Percentiles rank a stretch among this genome's conserved stretches.
Evolutionary conservation across 805 yeast species (phyloP).

Genomic region (Kluyveromyces aestuarii): DNA sequence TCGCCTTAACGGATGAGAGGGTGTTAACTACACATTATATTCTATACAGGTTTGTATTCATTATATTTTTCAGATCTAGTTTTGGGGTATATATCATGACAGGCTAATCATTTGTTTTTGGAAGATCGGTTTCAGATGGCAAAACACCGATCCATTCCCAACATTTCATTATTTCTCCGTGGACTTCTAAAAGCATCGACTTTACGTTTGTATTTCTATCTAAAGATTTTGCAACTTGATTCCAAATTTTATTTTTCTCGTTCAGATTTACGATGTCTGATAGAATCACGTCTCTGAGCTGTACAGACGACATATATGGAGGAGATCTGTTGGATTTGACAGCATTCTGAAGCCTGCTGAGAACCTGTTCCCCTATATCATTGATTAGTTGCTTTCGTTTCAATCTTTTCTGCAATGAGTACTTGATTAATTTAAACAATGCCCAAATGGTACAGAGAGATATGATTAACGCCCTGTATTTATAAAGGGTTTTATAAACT

Average conservation of each 20-base stretch:
- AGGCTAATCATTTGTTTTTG: not conserved
- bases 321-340: conserved; percentile 27
- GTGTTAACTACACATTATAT: not conserved
- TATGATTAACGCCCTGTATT: conserved; percentile 17
- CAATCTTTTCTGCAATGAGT: conserved; percentile 31
- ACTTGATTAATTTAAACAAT: conserved; percentile 22
- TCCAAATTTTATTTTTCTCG: conserved; percentile 47
- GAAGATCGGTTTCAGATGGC: not conserved
- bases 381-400: conserved; percentile 35
- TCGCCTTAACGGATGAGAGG: not conserved
- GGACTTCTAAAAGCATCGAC: conserved; percentile 54
- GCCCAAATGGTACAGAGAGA: conserved; percentile 6
- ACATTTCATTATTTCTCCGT: conserved; percentile 80
- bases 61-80: not conserved
- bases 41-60: not conserved
- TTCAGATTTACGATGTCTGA: conserved; percentile 22
- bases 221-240: conserved; percentile 40
- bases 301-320: conserved; percentile 57
- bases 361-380: conserved; percentile 38
- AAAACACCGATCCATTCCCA: conserved; percentile 72
- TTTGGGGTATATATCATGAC: not conserved
- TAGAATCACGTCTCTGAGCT: conserved; percentile 58
- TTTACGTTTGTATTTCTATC: conserved; percentile 63
- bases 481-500: conserved; percentile 31
- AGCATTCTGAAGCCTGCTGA: conserved; percentile 42